phyloP scores from a whole-genome alignment of 495 filamentous ascomycete species.

The Astrothelium subdiscretum region DNA sequence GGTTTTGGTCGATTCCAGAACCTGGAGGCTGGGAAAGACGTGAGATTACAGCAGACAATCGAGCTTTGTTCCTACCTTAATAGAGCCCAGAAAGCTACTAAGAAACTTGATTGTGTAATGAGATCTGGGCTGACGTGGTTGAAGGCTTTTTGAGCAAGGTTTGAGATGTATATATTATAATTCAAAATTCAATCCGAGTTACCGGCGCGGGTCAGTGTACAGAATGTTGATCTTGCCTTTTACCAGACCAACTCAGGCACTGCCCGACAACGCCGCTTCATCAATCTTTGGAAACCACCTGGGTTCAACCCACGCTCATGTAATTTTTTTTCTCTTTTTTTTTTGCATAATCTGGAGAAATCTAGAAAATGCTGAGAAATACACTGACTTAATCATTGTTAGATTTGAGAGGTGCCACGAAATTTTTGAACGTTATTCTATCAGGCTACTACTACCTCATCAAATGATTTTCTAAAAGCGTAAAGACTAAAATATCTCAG shows the following conservation, averaged over 20 bases:
- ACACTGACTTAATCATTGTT: no score
- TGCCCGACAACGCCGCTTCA: slow-evolving; percentile 22
- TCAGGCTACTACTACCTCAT: no score
- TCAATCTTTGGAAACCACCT: slow-evolving; percentile 20
- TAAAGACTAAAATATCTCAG: background rate
- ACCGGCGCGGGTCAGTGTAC: slow-evolving; percentile 21
- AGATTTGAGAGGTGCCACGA: no score
- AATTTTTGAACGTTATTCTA: no score
- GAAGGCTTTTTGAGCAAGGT: background rate
- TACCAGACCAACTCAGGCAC: slow-evolving; percentile 26
- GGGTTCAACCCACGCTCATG: slow-evolving; percentile 12
- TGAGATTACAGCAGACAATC: no score
- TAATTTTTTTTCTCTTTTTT: slow-evolving; percentile 10
- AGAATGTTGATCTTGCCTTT: slow-evolving; percentile 29
- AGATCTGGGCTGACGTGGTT: no score
- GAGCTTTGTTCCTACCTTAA: no score
- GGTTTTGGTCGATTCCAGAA: no score
- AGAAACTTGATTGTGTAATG: no score
- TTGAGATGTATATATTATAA: slow-evolving; percentile 7
- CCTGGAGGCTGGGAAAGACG: no score
- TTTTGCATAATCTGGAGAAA: background rate
- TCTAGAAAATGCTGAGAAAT: background rate
- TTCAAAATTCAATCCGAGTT: background rate
- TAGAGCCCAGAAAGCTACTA: no score
- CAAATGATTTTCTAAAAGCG: no score